Evolutionary conservation across 2,329 filamentous ascomycete genomes (phyloP).

Genomic region (Hymenoscyphus linearis): DNA sequence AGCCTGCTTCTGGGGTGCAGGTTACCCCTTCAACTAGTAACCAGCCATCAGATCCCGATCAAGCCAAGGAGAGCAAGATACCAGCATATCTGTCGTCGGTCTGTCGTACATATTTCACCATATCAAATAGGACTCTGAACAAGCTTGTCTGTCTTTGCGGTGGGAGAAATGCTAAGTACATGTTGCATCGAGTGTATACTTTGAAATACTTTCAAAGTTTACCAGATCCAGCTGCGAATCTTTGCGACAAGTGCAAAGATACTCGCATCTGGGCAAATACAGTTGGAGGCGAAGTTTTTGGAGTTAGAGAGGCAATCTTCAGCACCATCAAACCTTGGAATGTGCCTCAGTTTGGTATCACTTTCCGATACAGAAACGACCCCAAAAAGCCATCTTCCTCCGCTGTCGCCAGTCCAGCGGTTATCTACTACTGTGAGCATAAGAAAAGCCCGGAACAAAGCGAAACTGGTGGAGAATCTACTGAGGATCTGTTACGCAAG

Average conservation of each 20-base stretch:
- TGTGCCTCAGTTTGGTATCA: conserved; percentile 14
- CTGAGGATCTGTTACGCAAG: background rate
- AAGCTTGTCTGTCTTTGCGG: conserved; percentile 13
- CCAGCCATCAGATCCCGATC: background rate
- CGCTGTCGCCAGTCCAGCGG: background rate
- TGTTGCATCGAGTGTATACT: conserved; percentile 7
- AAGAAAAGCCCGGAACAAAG: background rate
- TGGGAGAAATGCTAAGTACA: conserved; percentile 7
- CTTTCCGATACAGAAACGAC: conserved; percentile 9
- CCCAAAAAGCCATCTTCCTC: background rate
- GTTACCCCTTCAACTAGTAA: background rate
- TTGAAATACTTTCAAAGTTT: conserved; percentile 2
- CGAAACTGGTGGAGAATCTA: background rate
- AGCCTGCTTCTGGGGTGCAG: background rate
- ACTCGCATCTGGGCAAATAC: conserved; percentile 11
- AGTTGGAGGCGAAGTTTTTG: conserved; percentile 14
- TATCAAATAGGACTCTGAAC: conserved; percentile 3
- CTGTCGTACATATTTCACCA: background rate
- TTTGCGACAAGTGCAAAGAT: background rate
- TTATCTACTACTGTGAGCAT: background rate
- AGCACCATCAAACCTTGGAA: conserved; percentile 11
- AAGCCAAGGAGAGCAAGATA: background rate
- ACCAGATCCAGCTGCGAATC: background rate
- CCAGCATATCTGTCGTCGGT: background rate
- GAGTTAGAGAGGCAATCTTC: background rate